Conservation (phyloP, 768 basidiomycete species). For the Serpula lacrymans region DNA sequence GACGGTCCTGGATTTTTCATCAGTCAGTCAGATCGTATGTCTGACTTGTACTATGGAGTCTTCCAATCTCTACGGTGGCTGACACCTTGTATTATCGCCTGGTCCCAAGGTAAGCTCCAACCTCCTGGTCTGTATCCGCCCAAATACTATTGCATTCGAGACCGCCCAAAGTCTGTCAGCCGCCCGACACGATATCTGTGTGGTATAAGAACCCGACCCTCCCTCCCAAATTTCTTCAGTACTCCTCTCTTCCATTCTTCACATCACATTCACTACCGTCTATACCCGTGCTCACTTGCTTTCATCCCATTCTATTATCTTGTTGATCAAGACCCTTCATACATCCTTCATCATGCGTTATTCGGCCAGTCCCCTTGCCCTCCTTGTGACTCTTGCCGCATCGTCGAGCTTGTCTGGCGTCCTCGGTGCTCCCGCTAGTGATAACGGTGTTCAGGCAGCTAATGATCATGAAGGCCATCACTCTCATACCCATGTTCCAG, state of each 20-base stretch:
- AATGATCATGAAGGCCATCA: no score
- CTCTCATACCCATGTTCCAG: no score
- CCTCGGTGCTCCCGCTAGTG: constrained; percentile 41
- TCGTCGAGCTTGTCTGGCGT: constrained; percentile 46
- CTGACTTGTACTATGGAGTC: no score
- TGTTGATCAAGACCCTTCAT: constrained; percentile 40
- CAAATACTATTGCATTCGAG: constrained; percentile 2
- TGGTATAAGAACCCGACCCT: constrained; percentile 7
- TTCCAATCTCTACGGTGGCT: no score
- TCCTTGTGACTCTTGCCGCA: constrained; percentile 46
- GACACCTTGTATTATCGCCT: no score
- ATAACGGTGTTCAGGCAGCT: no score
- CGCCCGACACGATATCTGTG: constrained; percentile 12
- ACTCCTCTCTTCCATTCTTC: constrained; percentile 5
- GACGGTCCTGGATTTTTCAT: not conserved
- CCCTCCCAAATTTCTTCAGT: not conserved
- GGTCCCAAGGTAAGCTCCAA: no score
- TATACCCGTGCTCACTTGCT: constrained; percentile 10
- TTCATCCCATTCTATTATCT: constrained; percentile 9
- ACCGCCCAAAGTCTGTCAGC: constrained; percentile 5
- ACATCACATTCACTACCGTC: constrained; percentile 1
- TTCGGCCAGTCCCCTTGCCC: constrained; percentile 44
- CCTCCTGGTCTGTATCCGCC: no score
- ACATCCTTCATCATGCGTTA: no score
- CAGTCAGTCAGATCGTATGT: not conserved